phyloP scores from a whole-genome alignment of 768 basidiomycete species.

The Leccinum barrowsii region DNA sequence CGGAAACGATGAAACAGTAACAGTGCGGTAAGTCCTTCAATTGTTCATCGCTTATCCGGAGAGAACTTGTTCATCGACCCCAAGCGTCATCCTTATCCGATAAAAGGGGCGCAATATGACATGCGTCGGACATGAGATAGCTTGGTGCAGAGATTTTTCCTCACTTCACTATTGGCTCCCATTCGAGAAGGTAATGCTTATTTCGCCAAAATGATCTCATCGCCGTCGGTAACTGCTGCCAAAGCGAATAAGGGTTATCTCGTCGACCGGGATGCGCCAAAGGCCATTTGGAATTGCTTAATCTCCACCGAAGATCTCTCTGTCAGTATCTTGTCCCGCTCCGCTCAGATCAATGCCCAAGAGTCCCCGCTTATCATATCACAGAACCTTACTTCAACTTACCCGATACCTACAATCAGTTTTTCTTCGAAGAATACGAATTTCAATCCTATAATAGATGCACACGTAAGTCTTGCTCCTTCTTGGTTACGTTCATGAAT shows the following conservation, averaged over 20 bases:
- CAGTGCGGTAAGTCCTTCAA: constrained; percentile 21
- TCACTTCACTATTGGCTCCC: constrained; percentile 81
- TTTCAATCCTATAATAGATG: constrained; percentile 79
- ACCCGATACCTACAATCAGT: constrained; percentile 89
- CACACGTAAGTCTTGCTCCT: constrained; percentile 57
- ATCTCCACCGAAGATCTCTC: constrained; percentile 71
- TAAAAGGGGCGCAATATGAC: constrained; percentile 80
- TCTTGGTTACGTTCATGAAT: constrained; percentile 18
- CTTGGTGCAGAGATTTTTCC: constrained; percentile 72
- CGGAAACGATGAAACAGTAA: constrained; percentile 22
- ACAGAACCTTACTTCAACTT: constrained; percentile 96
- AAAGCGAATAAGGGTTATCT: constrained; percentile 69
- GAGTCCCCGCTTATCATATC: constrained; percentile 68
- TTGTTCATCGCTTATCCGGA: not conserved
- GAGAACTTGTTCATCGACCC: constrained; percentile 1
- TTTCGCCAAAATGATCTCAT: not conserved
- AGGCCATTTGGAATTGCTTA: constrained; percentile 89
- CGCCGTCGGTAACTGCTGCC: constrained; percentile 9
- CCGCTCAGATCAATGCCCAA: constrained; percentile 63
- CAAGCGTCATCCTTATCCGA: constrained; percentile 70
- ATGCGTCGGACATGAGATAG: constrained; percentile 85
- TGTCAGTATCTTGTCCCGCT: constrained; percentile 36
- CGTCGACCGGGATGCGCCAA: constrained; percentile 94
- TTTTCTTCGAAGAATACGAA: constrained; percentile 96
- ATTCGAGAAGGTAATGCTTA: constrained; percentile 74